Base-by-base conservation (phyloP, 257 asterid genomes). In the Ajuga chamaepitys region DNA sequence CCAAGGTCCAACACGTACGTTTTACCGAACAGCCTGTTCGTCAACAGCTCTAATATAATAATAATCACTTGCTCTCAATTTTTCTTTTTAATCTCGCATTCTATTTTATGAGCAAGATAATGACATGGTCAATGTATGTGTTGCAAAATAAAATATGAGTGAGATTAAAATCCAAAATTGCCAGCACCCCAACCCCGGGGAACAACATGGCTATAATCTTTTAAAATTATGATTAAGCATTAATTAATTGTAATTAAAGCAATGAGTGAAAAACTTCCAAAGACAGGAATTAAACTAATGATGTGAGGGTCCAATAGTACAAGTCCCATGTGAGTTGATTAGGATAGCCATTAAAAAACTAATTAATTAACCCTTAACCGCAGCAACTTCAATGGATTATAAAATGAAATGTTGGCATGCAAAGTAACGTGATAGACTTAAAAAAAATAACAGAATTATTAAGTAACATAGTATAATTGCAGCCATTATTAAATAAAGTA, bases 241-340 rank as follows among this genome's bases (percentile, higher is more conserved):
- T 58, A 75, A 58, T 12, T 48, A 48, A 68, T 34, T 42, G 18
- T 28, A 58, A 69, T 68, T 67, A 57, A 78, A 75, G 35, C 56
- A 65, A 64, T 30, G 48, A 46, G 73, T 40, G 59, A 59, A 73
- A 62, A 74, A 76, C 56, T 59, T 69, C 67, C 65, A 62, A 64
- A 46, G 69, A 59, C 55, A 81, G 70, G 62, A 58, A 17, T 59
- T 77, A 74, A 77, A 83, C 62, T 77, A 83, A 76, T 64, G 71
- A 72, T 71, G 83, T 68, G 78, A 68, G 80, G 88, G 84, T 77
- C 91, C 95, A 81, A 79, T 77, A 62, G 83, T 74, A 72, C 76
- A 60, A 73, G 51, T 75, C 85, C 92, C 96, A 88, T 85, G 96
- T 88, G 98, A 80, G 62, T 84, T 78, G 95, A 86, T 86, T 82